These are phyloP conservation scores for Nidula microcarpa DNA, from an alignment of 768 basidiomycete species.

Conservation along the genomic window DNA sequence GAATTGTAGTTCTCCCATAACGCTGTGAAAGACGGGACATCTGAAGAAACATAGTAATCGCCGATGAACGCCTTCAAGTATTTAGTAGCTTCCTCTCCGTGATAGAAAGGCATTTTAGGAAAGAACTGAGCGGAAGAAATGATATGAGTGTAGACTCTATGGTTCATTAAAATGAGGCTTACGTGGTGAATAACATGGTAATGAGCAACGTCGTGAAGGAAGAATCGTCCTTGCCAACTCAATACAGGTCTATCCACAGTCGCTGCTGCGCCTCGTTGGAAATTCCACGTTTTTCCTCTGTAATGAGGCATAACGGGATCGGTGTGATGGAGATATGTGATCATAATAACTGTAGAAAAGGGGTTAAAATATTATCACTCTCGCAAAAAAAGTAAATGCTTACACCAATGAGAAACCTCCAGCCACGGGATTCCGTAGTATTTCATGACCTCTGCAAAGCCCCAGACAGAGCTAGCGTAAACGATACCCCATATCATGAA, in stretches of 20 bases:
- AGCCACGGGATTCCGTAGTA: constrained; percentile 56
- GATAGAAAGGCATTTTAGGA: constrained; percentile 46
- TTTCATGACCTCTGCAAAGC: constrained; percentile 38
- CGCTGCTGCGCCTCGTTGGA: constrained; percentile 45
- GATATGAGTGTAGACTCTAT: not conserved
- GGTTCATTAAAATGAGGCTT: constrained; percentile 1
- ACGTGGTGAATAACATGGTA: constrained; percentile 52
- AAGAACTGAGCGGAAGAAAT: constrained; percentile 33
- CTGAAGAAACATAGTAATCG: constrained; percentile 35
- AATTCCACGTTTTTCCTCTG: constrained; percentile 42
- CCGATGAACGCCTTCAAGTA: constrained; percentile 35
- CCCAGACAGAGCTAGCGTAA: constrained; percentile 31
- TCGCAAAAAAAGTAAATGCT: constrained; percentile 5
- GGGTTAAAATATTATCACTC: not conserved
- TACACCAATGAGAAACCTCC: constrained; percentile 52
- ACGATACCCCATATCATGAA: constrained; percentile 40
- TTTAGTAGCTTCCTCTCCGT: constrained; percentile 37
- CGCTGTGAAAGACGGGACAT: constrained; percentile 24
- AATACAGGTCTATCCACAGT: constrained; percentile 46
- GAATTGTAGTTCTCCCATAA: constrained; percentile 43
- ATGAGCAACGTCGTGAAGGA: constrained; percentile 51
- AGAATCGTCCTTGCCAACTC: constrained; percentile 51
- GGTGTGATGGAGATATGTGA: constrained; percentile 53
- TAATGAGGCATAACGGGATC: constrained; percentile 45
- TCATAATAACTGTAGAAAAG: constrained; percentile 26